Evolutionary conservation across 2,329 filamentous ascomycete genomes (phyloP), one percentile per base, ranked within the genome.

Genomic region (Aplosporella prunicola): DNA sequence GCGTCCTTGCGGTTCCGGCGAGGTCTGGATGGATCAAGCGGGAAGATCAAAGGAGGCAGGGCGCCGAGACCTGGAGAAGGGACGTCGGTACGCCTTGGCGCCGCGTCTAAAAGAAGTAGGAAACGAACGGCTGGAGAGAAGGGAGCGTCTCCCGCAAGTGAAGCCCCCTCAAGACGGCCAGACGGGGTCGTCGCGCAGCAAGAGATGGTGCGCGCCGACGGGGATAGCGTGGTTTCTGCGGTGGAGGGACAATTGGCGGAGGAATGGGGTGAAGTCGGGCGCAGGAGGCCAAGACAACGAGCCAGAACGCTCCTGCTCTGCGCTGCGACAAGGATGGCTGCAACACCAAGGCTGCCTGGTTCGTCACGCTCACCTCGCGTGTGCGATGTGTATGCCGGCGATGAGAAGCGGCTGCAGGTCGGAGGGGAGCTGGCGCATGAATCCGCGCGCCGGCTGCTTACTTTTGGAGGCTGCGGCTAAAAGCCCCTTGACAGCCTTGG

Each of bases 231-330:
- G n/a, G n/a, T n/a, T n/a, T n/a, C n/a, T n/a, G n/a, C n/a, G n/a
- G n/a, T n/a, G n/a, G n/a, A n/a, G n/a, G n/a, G 38, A 15, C 33
- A 27, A 35, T 40, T 35, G 32, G 38, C 38, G 27, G 38, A 40
- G 38, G 33, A 32, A 20, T 33, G 33, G 38, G 32, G 23, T 34
- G 37, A 33, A 22, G 37, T 23, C 23, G 25, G 27, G n/a, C n/a
- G 38, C 38, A 35, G 38, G 38, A 40, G 38, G 38, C 38, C 38
- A 40, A 40, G 37, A 34, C 11, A 26, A 40, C 27, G 24, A 27
- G 24, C 25, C 18, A 29, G 33, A 32, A 33, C 36, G 36, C 38
- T 40, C 38, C 38, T 40, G 38, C 38, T 35, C 37, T 14, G 27
- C 38, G 30, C 37, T 14, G 27, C 32, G 38, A 35, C 38, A 40